phyloP scores from a whole-genome alignment of 1,284 basidiomycete species.

The Wolfiporia cocos region DNA sequence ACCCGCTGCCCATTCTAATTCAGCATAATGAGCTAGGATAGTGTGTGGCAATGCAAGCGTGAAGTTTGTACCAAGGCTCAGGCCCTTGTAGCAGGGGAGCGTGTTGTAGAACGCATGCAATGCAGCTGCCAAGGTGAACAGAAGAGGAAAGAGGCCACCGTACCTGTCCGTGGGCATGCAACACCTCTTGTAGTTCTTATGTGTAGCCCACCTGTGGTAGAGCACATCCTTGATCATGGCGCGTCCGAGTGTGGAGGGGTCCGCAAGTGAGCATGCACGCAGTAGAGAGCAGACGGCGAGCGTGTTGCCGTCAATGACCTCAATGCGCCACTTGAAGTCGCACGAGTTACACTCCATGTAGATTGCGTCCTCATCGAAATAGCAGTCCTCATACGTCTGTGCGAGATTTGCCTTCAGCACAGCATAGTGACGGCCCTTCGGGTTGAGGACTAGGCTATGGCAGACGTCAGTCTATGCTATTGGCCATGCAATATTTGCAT shows the following conservation, averaged over 20 bases:
- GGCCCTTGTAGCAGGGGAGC: constrained; percentile 84
- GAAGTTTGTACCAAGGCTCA: constrained; percentile 93
- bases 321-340: constrained; percentile 78
- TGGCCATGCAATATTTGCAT: too few species aligned
- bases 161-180: constrained; percentile 59
- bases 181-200: constrained; percentile 69
- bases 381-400: constrained; percentile 78
- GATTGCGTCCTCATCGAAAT: constrained; percentile 90
- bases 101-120: constrained; percentile 86
- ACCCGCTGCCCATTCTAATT: constrained; percentile 87
- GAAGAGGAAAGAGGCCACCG: constrained; percentile 90
- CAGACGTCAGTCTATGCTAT: constrained; percentile 3
- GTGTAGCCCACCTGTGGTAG: constrained; percentile 84
- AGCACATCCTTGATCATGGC: constrained; percentile 71
- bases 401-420: constrained; percentile 57
- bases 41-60: constrained; percentile 93
- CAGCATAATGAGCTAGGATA: constrained; percentile 87
- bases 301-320: constrained; percentile 79
- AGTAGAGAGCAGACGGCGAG: constrained; percentile 80
- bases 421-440: constrained; percentile 62
- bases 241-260: constrained; percentile 16
- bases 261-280: constrained; percentile 48
- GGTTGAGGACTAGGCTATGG: constrained; percentile 80
- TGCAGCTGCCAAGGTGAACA: constrained; percentile 68
- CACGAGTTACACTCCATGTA: constrained; percentile 98